Percentiles rank a stretch among this genome's conserved stretches.
These are phyloP conservation scores for Tetrahymena elliotti DNA, from an alignment of 73 alveolate genomes.

Conservation along the genomic window DNA sequence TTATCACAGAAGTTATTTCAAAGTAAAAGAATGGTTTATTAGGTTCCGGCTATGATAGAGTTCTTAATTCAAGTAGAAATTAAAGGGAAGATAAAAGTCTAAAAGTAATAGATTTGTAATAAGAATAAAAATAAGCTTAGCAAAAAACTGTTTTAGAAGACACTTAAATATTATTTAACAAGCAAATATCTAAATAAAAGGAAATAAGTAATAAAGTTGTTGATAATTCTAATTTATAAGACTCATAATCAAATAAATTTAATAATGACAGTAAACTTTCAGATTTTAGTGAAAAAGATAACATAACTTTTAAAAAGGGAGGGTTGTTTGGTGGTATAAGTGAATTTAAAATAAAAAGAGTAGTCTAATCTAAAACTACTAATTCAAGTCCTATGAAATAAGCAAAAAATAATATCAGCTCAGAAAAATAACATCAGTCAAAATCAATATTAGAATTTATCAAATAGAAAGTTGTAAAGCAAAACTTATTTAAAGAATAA, in stretches of 20 bases:
- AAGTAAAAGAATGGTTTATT: background rate
- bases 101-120: background rate
- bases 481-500: background rate
- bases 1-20: background rate
- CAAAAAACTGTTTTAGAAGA: background rate
- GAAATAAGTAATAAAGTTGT: background rate
- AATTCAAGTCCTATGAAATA: background rate
- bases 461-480: background rate
- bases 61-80: background rate
- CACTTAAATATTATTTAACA: background rate
- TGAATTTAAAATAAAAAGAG: background rate
- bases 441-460: background rate
- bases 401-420: background rate
- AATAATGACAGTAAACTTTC: background rate
- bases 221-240: background rate
- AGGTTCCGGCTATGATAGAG: background rate
- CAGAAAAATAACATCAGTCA: background rate
- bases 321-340: background rate
- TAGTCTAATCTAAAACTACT: background rate
- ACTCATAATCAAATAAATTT: background rate
- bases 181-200: background rate
- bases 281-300: background rate
- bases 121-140: background rate
- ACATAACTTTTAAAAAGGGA: background rate
- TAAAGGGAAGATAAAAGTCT: background rate